Conservation (phyloP, 148 eudicot genomes). For the Cornus controversa region DNA sequence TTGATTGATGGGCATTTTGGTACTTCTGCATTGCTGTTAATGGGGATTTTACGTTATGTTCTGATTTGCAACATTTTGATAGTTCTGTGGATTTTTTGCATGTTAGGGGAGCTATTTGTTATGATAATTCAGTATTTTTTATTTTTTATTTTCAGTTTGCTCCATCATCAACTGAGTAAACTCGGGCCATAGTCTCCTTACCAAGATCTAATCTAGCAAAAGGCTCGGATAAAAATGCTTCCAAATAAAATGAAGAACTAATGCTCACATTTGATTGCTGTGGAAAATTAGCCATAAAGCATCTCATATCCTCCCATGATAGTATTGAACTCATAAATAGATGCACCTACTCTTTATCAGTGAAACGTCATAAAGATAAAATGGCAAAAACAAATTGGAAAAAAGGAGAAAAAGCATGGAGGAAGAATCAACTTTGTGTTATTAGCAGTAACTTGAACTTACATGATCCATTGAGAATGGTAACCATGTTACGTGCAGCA, state of each 20-base stretch:
- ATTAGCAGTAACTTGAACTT: slow-evolving; percentile 13
- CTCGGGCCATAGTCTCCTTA: background rate
- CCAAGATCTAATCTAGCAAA: background rate
- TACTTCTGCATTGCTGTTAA: too few species aligned
- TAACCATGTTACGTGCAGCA: slow-evolving; percentile 93
- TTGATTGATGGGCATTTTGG: too few species aligned
- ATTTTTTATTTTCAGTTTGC: too few species aligned
- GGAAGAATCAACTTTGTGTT: too few species aligned
- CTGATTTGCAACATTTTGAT: too few species aligned
- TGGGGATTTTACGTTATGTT: too few species aligned
- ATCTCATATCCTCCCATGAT: background rate
- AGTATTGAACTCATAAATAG: background rate
- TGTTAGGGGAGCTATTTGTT: too few species aligned
- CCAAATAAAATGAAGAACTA: background rate
- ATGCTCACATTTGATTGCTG: background rate
- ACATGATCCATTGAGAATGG: slow-evolving; percentile 88
- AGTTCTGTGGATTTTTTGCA: too few species aligned
- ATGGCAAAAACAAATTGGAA: background rate
- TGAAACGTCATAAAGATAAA: background rate
- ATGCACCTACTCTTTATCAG: background rate
- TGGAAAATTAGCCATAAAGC: background rate
- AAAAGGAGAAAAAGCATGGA: background rate
- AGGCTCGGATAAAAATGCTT: background rate
- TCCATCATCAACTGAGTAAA: background rate
- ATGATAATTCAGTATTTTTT: too few species aligned